These are phyloP conservation scores for Cicer pinnatifidum DNA, from an alignment of 306 rosid species.

Conservation along the genomic window DNA sequence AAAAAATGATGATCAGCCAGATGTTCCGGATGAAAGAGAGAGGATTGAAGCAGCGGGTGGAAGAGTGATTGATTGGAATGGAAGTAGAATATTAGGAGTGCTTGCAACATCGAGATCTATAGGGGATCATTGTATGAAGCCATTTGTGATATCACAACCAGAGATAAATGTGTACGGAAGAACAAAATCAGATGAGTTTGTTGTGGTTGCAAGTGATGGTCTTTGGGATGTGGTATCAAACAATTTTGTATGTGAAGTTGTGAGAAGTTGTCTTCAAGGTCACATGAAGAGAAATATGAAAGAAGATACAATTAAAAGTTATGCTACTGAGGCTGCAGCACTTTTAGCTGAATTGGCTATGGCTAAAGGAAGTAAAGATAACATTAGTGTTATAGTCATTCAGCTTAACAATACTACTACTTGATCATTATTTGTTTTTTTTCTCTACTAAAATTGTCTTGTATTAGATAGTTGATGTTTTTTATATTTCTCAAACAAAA, in stretches of 20 bases:
- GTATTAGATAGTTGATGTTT: not conserved
- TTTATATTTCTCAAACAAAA: too few species aligned
- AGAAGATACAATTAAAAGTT: slow-evolving; percentile 22
- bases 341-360: slow-evolving; percentile 66
- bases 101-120: slow-evolving; percentile 71
- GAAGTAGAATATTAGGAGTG: slow-evolving; percentile 62
- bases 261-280: slow-evolving; percentile 43
- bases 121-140: slow-evolving; percentile 70
- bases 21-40: slow-evolving; percentile 63
- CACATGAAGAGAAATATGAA: slow-evolving; percentile 37
- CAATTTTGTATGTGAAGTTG: slow-evolving; percentile 59
- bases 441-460: not conserved
- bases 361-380: slow-evolving; percentile 73
- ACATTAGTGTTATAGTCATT: slow-evolving; percentile 59
- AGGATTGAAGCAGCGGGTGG: slow-evolving; percentile 76
- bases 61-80: slow-evolving; percentile 58
- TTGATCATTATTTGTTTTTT: not conserved
- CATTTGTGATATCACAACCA: slow-evolving; percentile 60
- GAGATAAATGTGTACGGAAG: slow-evolving; percentile 53
- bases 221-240: slow-evolving; percentile 71
- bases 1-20: slow-evolving; percentile 47
- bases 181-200: slow-evolving; percentile 56
- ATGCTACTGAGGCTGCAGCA: slow-evolving; percentile 43
- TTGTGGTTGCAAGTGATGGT: slow-evolving; percentile 70
- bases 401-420: slow-evolving; percentile 34